phyloP scores from a whole-genome alignment of 2,329 filamentous ascomycete species.

The Byssothecium circinans region DNA sequence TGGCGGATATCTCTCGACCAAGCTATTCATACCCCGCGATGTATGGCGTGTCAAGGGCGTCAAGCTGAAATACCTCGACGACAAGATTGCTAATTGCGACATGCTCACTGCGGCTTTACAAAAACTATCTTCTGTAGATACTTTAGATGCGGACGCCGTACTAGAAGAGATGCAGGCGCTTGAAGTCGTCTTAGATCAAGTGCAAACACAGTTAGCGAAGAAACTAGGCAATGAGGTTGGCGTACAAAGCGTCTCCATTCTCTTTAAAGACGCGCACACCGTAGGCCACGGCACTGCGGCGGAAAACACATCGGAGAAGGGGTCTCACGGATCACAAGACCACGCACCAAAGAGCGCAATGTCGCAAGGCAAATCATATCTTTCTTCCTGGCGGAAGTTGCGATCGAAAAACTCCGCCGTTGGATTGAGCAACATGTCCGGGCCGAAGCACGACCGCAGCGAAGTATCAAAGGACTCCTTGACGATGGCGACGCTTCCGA shows the following conservation, averaged over 20 bases:
- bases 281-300: slow-evolving; percentile 33
- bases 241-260: slow-evolving; percentile 68
- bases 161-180: slow-evolving; percentile 92
- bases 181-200: slow-evolving; percentile 82
- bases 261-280: slow-evolving; percentile 71
- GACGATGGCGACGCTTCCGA: slow-evolving; percentile 56
- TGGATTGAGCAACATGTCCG: slow-evolving; percentile 53
- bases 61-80: slow-evolving; percentile 86
- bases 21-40: slow-evolving; percentile 88
- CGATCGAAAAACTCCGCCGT: slow-evolving; percentile 81
- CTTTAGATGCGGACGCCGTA: slow-evolving; percentile 85
- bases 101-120: slow-evolving; percentile 84
- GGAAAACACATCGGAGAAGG: slow-evolving; percentile 27
- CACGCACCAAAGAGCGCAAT: slow-evolving; percentile 38
- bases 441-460: slow-evolving; percentile 42
- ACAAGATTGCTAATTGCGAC: slow-evolving; percentile 92
- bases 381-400: slow-evolving; percentile 87
- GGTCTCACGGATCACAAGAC: slow-evolving; percentile 34
- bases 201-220: slow-evolving; percentile 73
- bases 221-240: slow-evolving; percentile 94
- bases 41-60: slow-evolving; percentile 94
- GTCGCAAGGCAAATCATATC: slow-evolving; percentile 65
- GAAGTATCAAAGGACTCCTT: slow-evolving; percentile 59
- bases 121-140: slow-evolving; percentile 82
- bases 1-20: slow-evolving; percentile 88